These are phyloP conservation scores for Carex arenaria DNA, from an alignment of 202 grass and related monocot genomes.

Conservation along the genomic window DNA sequence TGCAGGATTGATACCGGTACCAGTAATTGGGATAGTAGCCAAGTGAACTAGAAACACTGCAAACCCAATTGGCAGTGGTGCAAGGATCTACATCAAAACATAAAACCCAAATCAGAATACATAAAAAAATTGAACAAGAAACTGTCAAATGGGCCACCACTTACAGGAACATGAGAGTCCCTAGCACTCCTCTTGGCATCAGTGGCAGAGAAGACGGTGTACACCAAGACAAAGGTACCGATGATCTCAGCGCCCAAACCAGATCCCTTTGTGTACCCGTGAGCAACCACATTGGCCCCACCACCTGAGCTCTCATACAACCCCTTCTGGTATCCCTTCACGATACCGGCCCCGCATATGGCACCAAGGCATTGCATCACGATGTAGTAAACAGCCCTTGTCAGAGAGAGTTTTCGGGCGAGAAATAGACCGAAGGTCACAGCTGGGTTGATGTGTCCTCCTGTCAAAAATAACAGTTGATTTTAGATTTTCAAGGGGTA, in stretches of 20 bases:
- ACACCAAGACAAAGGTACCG: conserved; percentile 82
- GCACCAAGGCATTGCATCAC: conserved; percentile 84
- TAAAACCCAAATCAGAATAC: not conserved
- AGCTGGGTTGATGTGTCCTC: conserved; percentile 84
- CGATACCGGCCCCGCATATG: conserved; percentile 71
- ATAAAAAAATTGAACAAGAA: conserved; percentile 10
- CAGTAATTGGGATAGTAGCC: conserved; percentile 88
- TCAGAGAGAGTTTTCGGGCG: conserved; percentile 62
- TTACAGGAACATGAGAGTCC: conserved; percentile 80
- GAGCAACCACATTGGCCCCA: conserved; percentile 54
- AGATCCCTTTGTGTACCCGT: conserved; percentile 58
- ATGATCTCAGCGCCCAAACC: conserved; percentile 76
- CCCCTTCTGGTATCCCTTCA: conserved; percentile 55
- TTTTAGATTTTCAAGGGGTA: not conserved
- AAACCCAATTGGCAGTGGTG: conserved; percentile 80
- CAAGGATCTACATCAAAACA: conserved; percentile 42
- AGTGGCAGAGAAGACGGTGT: conserved; percentile 90
- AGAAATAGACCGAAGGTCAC: conserved; percentile 81
- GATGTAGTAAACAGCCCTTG: conserved; percentile 62
- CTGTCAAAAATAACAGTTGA: not conserved
- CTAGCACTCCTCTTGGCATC: conserved; percentile 84
- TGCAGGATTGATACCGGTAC: conserved; percentile 86
- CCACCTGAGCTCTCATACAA: conserved; percentile 48
- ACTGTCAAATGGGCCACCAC: not conserved
- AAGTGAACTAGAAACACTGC: conserved; percentile 91